phyloP scores from a whole-genome alignment of 305 asterid genomes.

The Solanum aculeatissimum region DNA sequence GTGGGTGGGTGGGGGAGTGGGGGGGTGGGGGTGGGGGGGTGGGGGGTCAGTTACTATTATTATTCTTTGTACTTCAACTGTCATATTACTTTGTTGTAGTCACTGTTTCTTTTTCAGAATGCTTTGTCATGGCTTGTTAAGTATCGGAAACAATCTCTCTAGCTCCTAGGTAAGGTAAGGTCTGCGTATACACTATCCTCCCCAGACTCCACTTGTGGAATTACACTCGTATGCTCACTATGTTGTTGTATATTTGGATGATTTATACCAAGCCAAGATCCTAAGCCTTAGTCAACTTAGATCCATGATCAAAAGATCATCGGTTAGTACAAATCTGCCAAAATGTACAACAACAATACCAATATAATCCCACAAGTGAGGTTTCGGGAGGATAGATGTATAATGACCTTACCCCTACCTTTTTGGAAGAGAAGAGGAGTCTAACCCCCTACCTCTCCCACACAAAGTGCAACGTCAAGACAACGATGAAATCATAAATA shows the following conservation, averaged over 20 bases:
- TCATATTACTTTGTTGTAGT: not conserved
- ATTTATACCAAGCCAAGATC: not conserved
- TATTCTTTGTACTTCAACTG: too few species aligned
- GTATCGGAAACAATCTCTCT: not conserved
- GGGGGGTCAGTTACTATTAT: too few species aligned
- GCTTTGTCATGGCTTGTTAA: not conserved
- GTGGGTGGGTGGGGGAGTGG: too few species aligned
- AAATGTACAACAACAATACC: not conserved
- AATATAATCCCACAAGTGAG: not conserved
- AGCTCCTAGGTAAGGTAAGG: not conserved
- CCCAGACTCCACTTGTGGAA: not conserved
- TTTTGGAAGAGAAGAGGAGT: not conserved
- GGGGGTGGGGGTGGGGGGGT: too few species aligned
- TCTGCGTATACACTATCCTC: not conserved
- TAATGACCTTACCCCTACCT: not conserved
- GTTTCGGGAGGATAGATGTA: not conserved
- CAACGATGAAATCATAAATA: not conserved
- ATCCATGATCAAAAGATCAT: not conserved
- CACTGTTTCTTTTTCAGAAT: not conserved
- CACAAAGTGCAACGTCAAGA: not conserved
- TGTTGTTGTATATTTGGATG: not conserved
- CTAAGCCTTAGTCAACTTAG: not conserved
- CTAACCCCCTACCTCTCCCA: not conserved
- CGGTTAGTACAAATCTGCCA: not conserved
- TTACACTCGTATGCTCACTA: not conserved